Conservation (phyloP, 1,284 basidiomycete genomes). For the Cronartium quercuum region DNA sequence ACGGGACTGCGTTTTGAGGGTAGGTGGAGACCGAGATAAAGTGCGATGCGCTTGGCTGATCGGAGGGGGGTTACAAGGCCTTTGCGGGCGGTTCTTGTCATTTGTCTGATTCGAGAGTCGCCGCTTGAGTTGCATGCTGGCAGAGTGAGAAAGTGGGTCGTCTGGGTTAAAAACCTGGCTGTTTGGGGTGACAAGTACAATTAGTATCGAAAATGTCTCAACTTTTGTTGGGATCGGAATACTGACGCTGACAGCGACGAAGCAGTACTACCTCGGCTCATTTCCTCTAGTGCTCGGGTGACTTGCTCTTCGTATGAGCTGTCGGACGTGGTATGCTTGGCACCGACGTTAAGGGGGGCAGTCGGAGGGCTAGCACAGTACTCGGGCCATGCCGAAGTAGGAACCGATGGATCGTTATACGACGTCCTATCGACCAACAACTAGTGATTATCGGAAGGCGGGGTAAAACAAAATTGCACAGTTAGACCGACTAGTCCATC, state of each 20-base stretch:
- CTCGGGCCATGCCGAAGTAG: background rate
- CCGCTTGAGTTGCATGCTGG: background rate
- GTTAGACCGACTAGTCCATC: background rate
- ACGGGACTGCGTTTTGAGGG: background rate
- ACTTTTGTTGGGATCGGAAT: background rate
- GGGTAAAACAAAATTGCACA: background rate
- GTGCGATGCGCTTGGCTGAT: constrained; percentile 13
- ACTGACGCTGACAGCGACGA: background rate
- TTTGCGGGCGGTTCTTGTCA: background rate
- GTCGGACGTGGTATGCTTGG: background rate
- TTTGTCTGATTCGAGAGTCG: background rate
- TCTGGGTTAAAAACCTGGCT: background rate
- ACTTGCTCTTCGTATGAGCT: background rate
- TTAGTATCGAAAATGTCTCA: background rate
- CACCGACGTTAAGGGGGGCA: background rate
- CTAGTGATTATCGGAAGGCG: background rate
- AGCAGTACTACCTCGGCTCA: background rate
- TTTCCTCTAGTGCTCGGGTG: background rate
- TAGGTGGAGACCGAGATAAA: background rate
- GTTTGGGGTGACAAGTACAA: background rate
- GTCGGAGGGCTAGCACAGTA: background rate
- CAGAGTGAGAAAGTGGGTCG: background rate
- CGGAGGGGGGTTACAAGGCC: constrained; percentile 6
- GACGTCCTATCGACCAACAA: background rate
- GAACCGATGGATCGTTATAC: background rate